Evolutionary conservation across 164 flowering plant genomes (phyloP), one percentile per base, ranked within the genome.

Genomic region (Akebia trifoliata): DNA sequence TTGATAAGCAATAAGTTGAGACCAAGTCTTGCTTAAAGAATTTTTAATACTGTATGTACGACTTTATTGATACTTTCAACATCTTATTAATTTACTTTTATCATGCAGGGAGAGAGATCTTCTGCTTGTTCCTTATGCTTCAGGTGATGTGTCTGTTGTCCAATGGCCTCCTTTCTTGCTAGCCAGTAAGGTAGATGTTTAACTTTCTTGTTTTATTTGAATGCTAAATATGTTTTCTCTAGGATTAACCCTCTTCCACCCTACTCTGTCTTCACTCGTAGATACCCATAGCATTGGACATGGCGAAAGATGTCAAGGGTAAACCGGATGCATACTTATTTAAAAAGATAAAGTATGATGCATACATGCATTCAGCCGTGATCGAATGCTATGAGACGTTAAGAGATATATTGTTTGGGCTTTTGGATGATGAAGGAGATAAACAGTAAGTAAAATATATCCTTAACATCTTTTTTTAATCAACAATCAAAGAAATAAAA

Each of bases 101-200:
- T 53, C 62, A 42, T 66, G 35, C 67, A 92, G 98, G 63, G 98
- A 93, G 57, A 85, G 76, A 69, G 81, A 85, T 71, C 70, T 93
- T 73, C 75, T 93, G 38, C 90, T 84, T 66, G 95, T 93, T 21
- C 98, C 97, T 30, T 76, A 76, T 71, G 69, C 82, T 56, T 74
- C 90, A 38, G 66, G 71, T 62, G 82, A 75, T 14, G 74, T 78
- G 39, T 67, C 85, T 37, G 95, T 87, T 61, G 78, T 85, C 56
- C 98, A 89, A 72, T 93, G 97, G 97, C 98, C 98, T 52, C 95
- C 92, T 64, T 93, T 93, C 61, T 71, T 93, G 71, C 95, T 93
- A 50, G 98, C 97, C 57, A 93, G 97, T 66, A 89, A 89, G 85
- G 98, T 87, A 76, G 46, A 29, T 37, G 17, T 30, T 20, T n/a